Conservation (phyloP, 495 filamentous ascomycete species). For the Penicillium crystallinum region DNA sequence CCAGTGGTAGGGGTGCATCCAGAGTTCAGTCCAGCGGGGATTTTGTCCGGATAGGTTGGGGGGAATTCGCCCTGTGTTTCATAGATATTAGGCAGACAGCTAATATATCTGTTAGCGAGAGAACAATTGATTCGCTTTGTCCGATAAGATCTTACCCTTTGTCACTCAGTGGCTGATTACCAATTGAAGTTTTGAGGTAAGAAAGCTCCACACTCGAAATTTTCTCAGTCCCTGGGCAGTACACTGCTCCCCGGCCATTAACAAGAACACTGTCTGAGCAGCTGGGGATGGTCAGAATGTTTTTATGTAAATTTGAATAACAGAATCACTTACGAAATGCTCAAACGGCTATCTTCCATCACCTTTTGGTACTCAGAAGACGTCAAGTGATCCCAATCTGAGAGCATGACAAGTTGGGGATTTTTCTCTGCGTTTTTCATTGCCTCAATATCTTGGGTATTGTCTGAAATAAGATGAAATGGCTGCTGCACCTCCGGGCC, state of each 20-base stretch:
- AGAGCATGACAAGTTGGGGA: constrained; percentile 44
- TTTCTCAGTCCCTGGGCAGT: constrained; percentile 37
- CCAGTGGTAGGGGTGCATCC: constrained; percentile 41
- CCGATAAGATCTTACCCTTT: constrained; percentile 38
- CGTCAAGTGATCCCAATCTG: constrained; percentile 50
- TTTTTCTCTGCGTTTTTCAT: constrained; percentile 44
- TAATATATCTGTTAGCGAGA: background rate
- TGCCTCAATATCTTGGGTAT: constrained; percentile 33
- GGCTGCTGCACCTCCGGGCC: constrained; percentile 28
- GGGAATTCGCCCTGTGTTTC: constrained; percentile 25
- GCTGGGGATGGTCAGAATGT: constrained; percentile 7
- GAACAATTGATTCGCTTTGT: background rate
- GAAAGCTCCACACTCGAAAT: constrained; percentile 28
- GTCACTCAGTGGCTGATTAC: constrained; percentile 37
- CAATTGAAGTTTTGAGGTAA: constrained; percentile 26
- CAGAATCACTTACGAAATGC: constrained; percentile 29
- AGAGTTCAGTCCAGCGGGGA: constrained; percentile 34
- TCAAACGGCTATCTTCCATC: constrained; percentile 30
- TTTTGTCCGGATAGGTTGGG: constrained; percentile 23
- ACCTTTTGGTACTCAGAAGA: constrained; percentile 39
- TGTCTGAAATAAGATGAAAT: constrained; percentile 42
- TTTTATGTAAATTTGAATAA: background rate
- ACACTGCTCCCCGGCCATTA: constrained; percentile 49
- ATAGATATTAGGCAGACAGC: constrained; percentile 28
- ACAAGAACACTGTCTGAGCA: constrained; percentile 48